Evolutionary conservation across 441 rosid species (phyloP), one percentile per base, ranked within the genome.

Genomic region (Mallotus japonicus): DNA sequence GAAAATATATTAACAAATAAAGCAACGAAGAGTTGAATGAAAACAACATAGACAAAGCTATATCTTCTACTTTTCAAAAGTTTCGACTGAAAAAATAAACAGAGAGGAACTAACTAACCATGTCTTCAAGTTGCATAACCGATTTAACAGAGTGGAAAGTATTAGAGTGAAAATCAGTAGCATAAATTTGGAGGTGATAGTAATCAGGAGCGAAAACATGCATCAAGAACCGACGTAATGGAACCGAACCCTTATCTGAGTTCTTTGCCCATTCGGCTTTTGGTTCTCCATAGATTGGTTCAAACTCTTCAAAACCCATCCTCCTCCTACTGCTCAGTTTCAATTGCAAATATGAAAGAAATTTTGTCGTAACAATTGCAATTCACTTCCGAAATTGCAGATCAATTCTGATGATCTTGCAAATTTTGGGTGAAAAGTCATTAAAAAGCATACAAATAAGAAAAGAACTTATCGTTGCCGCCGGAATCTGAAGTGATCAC

Each of bases 121-220:
- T 76, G 84, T 87, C 97, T 63, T 92, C 94, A 8, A 95, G 93
- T 87, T 95, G 88, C 74, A 66, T 71, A 74, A 85, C 69, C 42
- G 95, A 88, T 74, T 88, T 88, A 67, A 84, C 77, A 14, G 88
- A 82, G 79, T 87, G 89, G 89, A 93, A 95, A 59, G 88, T 78
- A 24, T 69, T 73, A 70, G 83, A 77, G 61, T 79, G 83, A 71
- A 84, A 92, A 85, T 95, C 96, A 8, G 99, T 85, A 34, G 84
- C 89, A 34, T 78, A 80, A 75, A 95, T 61, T n/a, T 82, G 72
- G 71, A 95, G 85, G 73, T 84, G 85, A 70, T 78, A 78, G 64
- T 84, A 80, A 73, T 95, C 93, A 0, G 94, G 87, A 73, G 91
- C 85, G 71, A 80, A 87, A n/a, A 88, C 85, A 57, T 88, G 85